Evolutionary conservation across 805 yeast genomes (phyloP).

Genomic region (Candida koratica): DNA sequence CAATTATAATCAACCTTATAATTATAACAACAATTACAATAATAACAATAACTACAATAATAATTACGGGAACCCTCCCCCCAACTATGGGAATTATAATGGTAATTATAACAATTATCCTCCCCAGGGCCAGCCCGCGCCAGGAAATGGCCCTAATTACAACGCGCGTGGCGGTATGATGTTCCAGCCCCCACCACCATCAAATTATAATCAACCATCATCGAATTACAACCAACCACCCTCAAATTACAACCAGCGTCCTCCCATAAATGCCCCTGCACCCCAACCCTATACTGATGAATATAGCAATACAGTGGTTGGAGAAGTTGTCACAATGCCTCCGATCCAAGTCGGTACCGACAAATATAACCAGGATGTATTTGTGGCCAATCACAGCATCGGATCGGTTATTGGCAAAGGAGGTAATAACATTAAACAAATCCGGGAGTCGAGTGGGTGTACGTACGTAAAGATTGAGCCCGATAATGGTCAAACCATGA

Average conservation of each 20-base stretch:
- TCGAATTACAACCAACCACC: slow-evolving; percentile 6
- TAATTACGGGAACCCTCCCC: slow-evolving; percentile 1
- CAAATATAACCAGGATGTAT: slow-evolving; percentile 63
- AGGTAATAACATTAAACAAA: slow-evolving; percentile 76
- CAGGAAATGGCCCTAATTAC: slow-evolving; percentile 10
- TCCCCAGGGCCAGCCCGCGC: slow-evolving; percentile 3
- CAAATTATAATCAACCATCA: slow-evolving; percentile 6
- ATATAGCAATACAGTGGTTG: slow-evolving; percentile 41
- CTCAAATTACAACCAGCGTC: slow-evolving; percentile 10
- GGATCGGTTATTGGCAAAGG: slow-evolving; percentile 86
- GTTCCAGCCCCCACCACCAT: slow-evolving; percentile 69
- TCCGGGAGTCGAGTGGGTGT: slow-evolving; percentile 67
- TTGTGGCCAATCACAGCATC: slow-evolving; percentile 71
- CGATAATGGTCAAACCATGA: slow-evolving; percentile 48
- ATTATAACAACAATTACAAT: slow-evolving; percentile 13
- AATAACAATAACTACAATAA: neutral
- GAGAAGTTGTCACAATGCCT: slow-evolving; percentile 40
- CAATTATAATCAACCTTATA: slow-evolving; percentile 6
- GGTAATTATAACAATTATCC: slow-evolving; percentile 2
- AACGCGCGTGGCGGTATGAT: slow-evolving; percentile 30
- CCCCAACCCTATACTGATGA: slow-evolving; percentile 40
- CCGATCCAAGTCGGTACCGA: slow-evolving; percentile 45
- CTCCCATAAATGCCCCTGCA: slow-evolving; percentile 25
- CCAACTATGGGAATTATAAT: slow-evolving; percentile 1
- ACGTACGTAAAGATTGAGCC: slow-evolving; percentile 70